phyloP scores from a whole-genome alignment of 345 rosid genomes.

The Eucalyptus leucophloia region DNA sequence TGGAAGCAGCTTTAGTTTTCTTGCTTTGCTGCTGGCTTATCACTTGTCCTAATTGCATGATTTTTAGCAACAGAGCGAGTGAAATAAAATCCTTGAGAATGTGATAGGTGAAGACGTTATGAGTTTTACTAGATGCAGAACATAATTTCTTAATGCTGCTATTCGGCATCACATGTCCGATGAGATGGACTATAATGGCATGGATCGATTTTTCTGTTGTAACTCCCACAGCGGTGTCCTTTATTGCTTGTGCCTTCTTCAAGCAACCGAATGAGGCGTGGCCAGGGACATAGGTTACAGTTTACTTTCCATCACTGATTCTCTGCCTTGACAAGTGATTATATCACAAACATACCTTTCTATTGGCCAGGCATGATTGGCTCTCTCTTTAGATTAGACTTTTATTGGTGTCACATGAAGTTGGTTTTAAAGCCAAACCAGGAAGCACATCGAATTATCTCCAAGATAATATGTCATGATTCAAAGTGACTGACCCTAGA shows the following conservation, averaged over 20 bases:
- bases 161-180: background rate
- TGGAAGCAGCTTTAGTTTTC: background rate
- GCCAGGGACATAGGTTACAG: background rate
- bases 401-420: background rate
- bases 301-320: background rate
- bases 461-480: background rate
- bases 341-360: background rate
- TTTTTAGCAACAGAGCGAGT: background rate
- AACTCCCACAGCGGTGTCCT: background rate
- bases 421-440: background rate
- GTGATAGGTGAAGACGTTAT: background rate
- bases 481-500: background rate
- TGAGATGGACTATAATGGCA: background rate
- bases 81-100: background rate
- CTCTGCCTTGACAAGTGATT: background rate
- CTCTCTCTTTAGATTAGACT: background rate
- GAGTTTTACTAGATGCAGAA: background rate
- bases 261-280: background rate
- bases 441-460: background rate
- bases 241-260: background rate
- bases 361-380: background rate
- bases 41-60: background rate
- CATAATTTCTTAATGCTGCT: background rate
- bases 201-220: background rate
- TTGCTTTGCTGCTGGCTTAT: background rate